These are phyloP conservation scores for Oidiodendron maius DNA, from an alignment of 495 filamentous ascomycete genomes.

Conservation along the genomic window DNA sequence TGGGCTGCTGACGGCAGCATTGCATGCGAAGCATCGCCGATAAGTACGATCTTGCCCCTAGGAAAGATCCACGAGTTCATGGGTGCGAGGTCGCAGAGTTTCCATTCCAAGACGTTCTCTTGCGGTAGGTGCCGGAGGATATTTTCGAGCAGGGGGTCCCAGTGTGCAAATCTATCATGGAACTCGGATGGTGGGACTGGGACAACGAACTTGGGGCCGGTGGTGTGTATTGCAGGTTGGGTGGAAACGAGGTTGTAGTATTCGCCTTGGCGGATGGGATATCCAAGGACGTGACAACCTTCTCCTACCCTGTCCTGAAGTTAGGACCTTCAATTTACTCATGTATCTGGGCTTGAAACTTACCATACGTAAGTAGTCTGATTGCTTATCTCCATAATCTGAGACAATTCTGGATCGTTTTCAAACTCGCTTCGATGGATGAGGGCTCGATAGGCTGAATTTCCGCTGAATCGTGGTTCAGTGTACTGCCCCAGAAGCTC, in stretches of 20 bases:
- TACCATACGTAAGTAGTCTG: not conserved
- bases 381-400: too few species aligned
- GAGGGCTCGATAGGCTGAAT: too few species aligned
- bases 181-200: not conserved
- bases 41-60: conserved; percentile 28
- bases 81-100: conserved; percentile 3
- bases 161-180: not conserved
- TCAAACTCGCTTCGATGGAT: too few species aligned
- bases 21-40: conserved; percentile 44
- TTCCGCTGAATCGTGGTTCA: too few species aligned
- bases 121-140: too few species aligned
- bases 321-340: not conserved
- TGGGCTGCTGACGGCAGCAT: conserved; percentile 46
- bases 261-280: not conserved
- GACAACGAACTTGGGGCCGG: too few species aligned
- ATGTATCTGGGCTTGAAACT: not conserved
- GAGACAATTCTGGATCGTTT: too few species aligned
- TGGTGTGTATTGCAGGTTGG: not conserved
- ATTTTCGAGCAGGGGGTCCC: not conserved
- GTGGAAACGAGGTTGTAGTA: not conserved
- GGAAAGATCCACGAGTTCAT: conserved; percentile 27
- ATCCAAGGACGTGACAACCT: not conserved
- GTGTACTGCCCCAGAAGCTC: too few species aligned
- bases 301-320: not conserved
- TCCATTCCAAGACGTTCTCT: conserved; percentile 3